Evolutionary conservation across 176 grass and related monocot genomes (phyloP), one percentile per base, ranked within the genome.

Genomic region (Lolium multiflorum): DNA sequence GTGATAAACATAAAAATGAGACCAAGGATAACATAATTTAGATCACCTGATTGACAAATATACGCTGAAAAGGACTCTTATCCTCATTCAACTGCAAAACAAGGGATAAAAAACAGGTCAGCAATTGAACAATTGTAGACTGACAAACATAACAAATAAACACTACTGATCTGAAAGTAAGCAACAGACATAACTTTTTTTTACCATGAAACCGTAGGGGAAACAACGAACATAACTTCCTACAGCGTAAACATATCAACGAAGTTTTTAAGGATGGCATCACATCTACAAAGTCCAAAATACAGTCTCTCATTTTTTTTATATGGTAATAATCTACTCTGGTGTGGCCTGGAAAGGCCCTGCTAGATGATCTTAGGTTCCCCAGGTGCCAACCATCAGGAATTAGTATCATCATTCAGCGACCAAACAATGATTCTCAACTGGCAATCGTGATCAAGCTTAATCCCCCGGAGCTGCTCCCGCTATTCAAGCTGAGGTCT

Each of bases 11-110:
- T 18, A 66, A 64, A 64, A 55, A 84, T 46, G 31, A 63, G 65
- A 81, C 15, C 15, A 38, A 60, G 8, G 63, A 62, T 49, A 69
- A 74, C 9, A 54, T 63, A 81, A 80, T 7, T 28, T 71, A 64
- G 54, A 70, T 85, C 85, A 99, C 97, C 94, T 99, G 97, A 77
- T 99, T 99, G 55, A 99, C 97, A 87, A 99, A 99, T 83, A 93
- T 97, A 87, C 94, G 92, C 87, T 97, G 97, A 81, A 97, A 99
- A 65, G 97, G 97, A 85, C 97, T 97, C 85, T 99, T 99, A 75
- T 97, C 92, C 74, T 93, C 91, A 89, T 99, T 99, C 85, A 99
- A 93, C 97, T 99, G 89, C 88, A 89, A 80, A 91, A 62, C 43
- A 72, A 84, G 38, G 8, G 47, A 22, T n/a, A 11, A 64, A 6